A percentile compares a stretch with the other conserved stretches of the same genome.
These are phyloP conservation scores for Chloranthus sessilifolius DNA, from an alignment of 164 flowering plant genomes.

Conservation along the genomic window DNA sequence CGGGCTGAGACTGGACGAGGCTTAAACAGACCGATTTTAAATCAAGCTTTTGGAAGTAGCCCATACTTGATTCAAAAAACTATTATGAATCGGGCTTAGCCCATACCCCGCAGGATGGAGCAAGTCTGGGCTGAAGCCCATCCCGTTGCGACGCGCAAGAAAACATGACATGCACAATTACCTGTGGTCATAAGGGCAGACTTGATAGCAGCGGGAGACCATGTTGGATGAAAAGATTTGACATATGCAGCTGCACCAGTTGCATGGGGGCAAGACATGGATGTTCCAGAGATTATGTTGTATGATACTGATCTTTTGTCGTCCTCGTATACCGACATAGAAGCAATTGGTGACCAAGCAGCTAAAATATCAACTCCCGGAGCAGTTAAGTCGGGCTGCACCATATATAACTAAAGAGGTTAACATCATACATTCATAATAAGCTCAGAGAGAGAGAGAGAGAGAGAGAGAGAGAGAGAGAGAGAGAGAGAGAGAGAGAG, in stretches of 20 bases:
- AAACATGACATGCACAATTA: slow-evolving; percentile 12
- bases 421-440: too few species aligned
- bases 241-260: slow-evolving; percentile 58
- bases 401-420: background rate
- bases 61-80: too few species aligned
- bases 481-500: too few species aligned
- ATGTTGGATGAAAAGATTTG: slow-evolving; percentile 56
- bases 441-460: too few species aligned
- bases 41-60: too few species aligned
- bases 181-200: slow-evolving; percentile 89
- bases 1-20: too few species aligned
- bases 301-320: slow-evolving; percentile 7
- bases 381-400: slow-evolving; percentile 71
- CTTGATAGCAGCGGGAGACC: slow-evolving; percentile 78
- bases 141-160: background rate
- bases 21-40: too few species aligned
- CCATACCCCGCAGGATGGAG: too few species aligned
- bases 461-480: too few species aligned
- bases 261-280: slow-evolving; percentile 80
- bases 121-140: too few species aligned
- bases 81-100: too few species aligned
- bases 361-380: slow-evolving; percentile 75
- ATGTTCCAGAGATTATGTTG: slow-evolving; percentile 51
- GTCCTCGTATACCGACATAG: slow-evolving; percentile 22
- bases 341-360: slow-evolving; percentile 33